Evolutionary conservation across 805 yeast species (phyloP).

Genomic region (Candida hungchunana): DNA sequence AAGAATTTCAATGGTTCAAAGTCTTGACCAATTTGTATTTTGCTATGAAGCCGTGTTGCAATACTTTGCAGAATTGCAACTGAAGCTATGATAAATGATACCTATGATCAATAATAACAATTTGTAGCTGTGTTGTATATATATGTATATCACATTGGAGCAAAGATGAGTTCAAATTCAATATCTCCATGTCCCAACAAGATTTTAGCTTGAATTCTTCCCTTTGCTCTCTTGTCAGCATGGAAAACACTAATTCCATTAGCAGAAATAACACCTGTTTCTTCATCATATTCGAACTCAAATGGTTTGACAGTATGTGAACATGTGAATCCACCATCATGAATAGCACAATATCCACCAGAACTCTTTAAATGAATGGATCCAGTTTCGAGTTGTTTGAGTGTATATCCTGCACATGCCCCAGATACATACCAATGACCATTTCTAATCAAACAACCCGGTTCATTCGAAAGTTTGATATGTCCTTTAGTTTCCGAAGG

Average conservation of each 20-base stretch:
- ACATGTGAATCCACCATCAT: slow-evolving; percentile 18
- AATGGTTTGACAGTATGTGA: slow-evolving; percentile 58
- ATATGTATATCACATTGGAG: neutral
- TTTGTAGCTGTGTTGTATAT: no score
- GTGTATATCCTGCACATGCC: slow-evolving; percentile 74
- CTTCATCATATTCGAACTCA: slow-evolving; percentile 16
- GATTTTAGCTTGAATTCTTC: slow-evolving; percentile 8
- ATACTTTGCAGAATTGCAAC: slow-evolving; percentile 16
- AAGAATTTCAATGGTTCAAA: slow-evolving; percentile 81
- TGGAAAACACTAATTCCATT: slow-evolving; percentile 15
- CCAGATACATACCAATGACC: slow-evolving; percentile 84
- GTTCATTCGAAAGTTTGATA: slow-evolving; percentile 44
- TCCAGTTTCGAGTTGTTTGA: slow-evolving; percentile 41
- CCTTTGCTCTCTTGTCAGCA: slow-evolving; percentile 10
- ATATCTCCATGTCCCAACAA: slow-evolving; percentile 7
- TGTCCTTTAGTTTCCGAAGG: slow-evolving; percentile 37
- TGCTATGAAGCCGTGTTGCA: slow-evolving; percentile 58
- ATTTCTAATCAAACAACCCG: slow-evolving; percentile 78
- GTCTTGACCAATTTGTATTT: slow-evolving; percentile 64
- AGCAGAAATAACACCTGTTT: slow-evolving; percentile 9
- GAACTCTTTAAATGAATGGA: slow-evolving; percentile 55
- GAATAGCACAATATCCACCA: slow-evolving; percentile 68
- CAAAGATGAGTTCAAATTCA: slow-evolving; percentile 4
- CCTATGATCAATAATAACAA: no score
- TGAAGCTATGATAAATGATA: no score